phyloP scores from a whole-genome alignment of 2,329 filamentous ascomycete species.

The Colletotrichum camelliae region DNA sequence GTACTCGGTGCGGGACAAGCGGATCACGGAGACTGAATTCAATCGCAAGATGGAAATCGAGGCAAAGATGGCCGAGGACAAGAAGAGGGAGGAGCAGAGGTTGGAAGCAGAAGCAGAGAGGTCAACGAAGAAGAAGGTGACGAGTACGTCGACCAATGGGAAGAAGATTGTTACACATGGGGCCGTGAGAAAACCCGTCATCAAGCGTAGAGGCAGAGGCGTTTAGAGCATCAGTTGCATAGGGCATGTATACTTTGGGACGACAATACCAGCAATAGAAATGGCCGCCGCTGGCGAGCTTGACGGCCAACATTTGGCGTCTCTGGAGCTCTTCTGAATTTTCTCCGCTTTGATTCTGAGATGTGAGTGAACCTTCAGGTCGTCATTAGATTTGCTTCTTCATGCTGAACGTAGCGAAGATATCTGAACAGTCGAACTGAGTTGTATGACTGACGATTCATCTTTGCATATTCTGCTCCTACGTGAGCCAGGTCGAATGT shows the following conservation, averaged over 20 bases:
- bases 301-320: not conserved
- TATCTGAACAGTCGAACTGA: not conserved
- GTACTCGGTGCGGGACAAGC: constrained; percentile 85
- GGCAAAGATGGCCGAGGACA: constrained; percentile 87
- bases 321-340: not conserved
- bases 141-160: constrained; percentile 28
- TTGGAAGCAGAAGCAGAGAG: constrained; percentile 55
- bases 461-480: not conserved
- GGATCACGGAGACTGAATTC: constrained; percentile 89
- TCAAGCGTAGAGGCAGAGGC: constrained; percentile 61
- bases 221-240: constrained; percentile 41
- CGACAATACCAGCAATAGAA: not conserved
- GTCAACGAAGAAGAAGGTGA: constrained; percentile 44
- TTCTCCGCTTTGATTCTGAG: not conserved
- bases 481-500: no score
- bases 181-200: constrained; percentile 65
- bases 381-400: not conserved
- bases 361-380: not conserved
- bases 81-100: constrained; percentile 68
- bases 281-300: not conserved
- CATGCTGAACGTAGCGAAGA: not conserved
- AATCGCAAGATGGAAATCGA: constrained; percentile 94
- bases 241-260: not conserved
- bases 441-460: not conserved
- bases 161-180: constrained; percentile 69